Base-by-base conservation (phyloP, 1,139 yeast genomes). In the Scheffersomyces titani region DNA sequence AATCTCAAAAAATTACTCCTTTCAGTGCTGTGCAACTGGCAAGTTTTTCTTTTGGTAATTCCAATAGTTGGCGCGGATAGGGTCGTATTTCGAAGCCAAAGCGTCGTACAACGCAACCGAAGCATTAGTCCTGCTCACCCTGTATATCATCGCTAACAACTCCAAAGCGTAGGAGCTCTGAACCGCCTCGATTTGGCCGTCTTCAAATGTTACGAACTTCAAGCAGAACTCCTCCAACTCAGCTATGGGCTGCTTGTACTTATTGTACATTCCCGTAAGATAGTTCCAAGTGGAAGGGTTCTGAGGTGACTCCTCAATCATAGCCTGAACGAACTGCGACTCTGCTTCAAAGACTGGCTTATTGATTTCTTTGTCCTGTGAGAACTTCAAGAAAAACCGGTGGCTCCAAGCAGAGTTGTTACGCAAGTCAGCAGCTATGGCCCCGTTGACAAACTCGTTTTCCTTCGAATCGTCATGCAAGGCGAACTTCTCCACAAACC, bases 401-500 rank as follows among this genome's bases (percentile, higher is more conserved):
- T 91, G 96, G 57, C 87, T 83, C 99, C 99, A 94, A 0, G 97
- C 98, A 55, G 97, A 90, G 70, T 94, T 96, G 73, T 94, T 94
- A 65, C 92, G 79, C 20, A 91, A 83, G 71, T 94, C 99, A 7
- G 73, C 66, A 6, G 73, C 71, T 11, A 96, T 71, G 63, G 84
- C 71, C 19, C 63, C 60, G n/a, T 81, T 78, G 1, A 84, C 80
- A 67, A 83, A 88, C 7, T 67, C 70, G n/a, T 85, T 62, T 66
- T 92, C 97, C 47, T 70, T 71, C 7, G 62, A 70, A 54, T 76
- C 75, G 36, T 72, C 66, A 65, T 71, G 85, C 52, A 85, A 75
- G 1, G 76, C 69, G 63, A 87, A 87, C 61, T 75, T 77, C 45
- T 78, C 77, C 19, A 89, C 87, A 20, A 89, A 73, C 97, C 98